These are phyloP conservation scores for Clausena lansium DNA, from an alignment of 345 rosid genomes.

Conservation along the genomic window DNA sequence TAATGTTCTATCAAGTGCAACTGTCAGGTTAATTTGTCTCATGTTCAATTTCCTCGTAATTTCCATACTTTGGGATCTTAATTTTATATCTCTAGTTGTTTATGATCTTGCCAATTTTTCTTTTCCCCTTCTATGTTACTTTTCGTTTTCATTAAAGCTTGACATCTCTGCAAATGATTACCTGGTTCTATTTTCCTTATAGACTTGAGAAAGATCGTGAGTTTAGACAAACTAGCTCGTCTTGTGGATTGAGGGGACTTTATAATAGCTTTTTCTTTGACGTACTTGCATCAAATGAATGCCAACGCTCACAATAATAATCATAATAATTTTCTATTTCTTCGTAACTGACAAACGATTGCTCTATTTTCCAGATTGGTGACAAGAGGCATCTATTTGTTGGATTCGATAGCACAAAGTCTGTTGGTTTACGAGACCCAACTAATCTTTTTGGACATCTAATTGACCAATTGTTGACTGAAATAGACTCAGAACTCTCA, in stretches of 20 bases:
- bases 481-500: slow-evolving; percentile 60
- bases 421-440: slow-evolving; percentile 87
- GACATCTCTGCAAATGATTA: too few species aligned
- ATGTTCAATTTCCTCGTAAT: background rate
- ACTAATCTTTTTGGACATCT: slow-evolving; percentile 95
- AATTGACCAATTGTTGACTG: slow-evolving; percentile 59
- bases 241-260: too few species aligned
- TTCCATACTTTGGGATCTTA: background rate
- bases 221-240: too few species aligned
- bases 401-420: slow-evolving; percentile 79
- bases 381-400: slow-evolving; percentile 73
- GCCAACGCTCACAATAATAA: background rate
- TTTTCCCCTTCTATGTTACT: too few species aligned
- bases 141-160: background rate
- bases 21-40: background rate
- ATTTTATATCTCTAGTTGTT: background rate
- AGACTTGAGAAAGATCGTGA: too few species aligned
- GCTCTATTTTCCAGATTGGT: slow-evolving; percentile 41
- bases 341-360: slow-evolving; percentile 15
- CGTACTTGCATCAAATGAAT: background rate
- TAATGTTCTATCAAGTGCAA: too few species aligned
- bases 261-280: too few species aligned
- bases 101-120: background rate
- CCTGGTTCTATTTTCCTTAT: too few species aligned
- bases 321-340: background rate